phyloP scores from a whole-genome alignment of 345 rosid species.

The Adansonia digitata region DNA sequence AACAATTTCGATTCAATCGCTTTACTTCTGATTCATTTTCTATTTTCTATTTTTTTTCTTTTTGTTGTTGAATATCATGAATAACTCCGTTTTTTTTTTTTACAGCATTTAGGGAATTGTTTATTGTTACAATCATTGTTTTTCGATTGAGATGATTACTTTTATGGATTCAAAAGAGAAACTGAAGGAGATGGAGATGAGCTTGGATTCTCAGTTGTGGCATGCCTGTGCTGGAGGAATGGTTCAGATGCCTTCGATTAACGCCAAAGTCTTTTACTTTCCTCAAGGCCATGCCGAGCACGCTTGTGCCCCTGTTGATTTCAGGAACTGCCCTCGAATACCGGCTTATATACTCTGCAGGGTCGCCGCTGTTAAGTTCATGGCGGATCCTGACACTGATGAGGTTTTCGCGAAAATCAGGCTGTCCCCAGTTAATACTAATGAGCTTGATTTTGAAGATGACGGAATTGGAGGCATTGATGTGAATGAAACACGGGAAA shows the following conservation, averaged over 20 bases:
- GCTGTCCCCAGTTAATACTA: slow-evolving; percentile 28
- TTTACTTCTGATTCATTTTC: background rate
- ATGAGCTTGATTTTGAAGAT: slow-evolving; percentile 27
- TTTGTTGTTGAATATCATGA: slow-evolving; percentile 1
- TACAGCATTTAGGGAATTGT: slow-evolving; percentile 9
- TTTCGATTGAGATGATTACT: slow-evolving; percentile 44
- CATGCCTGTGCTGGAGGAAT: slow-evolving; percentile 85
- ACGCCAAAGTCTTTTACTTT: slow-evolving; percentile 52
- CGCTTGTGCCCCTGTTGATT: slow-evolving; percentile 45
- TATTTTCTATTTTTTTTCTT: too few species aligned
- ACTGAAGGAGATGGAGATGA: slow-evolving; percentile 43
- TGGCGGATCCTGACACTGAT: slow-evolving; percentile 69
- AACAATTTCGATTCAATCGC: slow-evolving; percentile 9
- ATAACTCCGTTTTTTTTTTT: background rate
- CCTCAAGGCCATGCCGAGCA: slow-evolving; percentile 81
- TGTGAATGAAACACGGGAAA: slow-evolving; percentile 46
- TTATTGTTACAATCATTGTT: slow-evolving; percentile 4
- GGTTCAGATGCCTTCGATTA: slow-evolving; percentile 62
- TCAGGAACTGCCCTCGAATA: slow-evolving; percentile 39
- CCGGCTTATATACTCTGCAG: slow-evolving; percentile 44
- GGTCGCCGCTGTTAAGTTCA: slow-evolving; percentile 47
- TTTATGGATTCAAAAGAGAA: slow-evolving; percentile 64
- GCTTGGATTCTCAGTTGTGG: slow-evolving; percentile 70
- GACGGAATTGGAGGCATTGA: slow-evolving; percentile 33
- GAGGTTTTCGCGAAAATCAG: slow-evolving; percentile 61